These are phyloP conservation scores for Chrysanthemum seticuspe DNA, from an alignment of 129 eudicot species.

Conservation along the genomic window DNA sequence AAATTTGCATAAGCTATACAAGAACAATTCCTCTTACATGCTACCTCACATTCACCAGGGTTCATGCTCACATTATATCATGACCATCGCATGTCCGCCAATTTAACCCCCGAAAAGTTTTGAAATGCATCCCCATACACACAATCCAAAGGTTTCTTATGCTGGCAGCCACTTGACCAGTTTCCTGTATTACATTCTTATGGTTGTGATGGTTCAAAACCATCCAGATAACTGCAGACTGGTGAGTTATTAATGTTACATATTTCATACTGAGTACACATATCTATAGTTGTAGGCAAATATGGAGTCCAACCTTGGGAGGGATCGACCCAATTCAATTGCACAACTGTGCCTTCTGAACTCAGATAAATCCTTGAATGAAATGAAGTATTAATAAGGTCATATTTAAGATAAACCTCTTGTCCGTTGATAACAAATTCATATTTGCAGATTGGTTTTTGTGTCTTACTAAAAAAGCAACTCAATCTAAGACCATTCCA, in stretches of 20 bases:
- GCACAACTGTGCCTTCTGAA: not conserved
- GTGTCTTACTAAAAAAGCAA: too few relatives aligned
- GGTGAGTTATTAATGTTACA: too few relatives aligned
- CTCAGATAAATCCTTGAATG: not conserved
- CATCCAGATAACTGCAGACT: too few relatives aligned
- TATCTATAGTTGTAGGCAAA: not conserved
- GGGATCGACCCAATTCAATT: not conserved
- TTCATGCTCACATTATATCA: too few relatives aligned
- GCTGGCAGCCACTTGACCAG: not conserved
- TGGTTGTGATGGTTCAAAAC: not conserved
- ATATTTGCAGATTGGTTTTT: too few relatives aligned
- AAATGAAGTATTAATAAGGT: not conserved
- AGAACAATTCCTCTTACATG: not conserved
- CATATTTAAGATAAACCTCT: not conserved
- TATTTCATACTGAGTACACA: too few relatives aligned
- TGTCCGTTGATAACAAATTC: too few relatives aligned
- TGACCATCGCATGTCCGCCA: not conserved
- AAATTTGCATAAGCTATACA: not conserved
- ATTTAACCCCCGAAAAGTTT: not conserved
- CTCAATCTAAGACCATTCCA: too few relatives aligned
- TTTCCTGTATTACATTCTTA: constrained; percentile 43
- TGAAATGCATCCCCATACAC: not conserved
- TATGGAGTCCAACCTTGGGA: not conserved
- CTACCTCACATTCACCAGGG: too few relatives aligned
- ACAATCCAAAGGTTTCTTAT: not conserved